phyloP scores from a whole-genome alignment of 1,284 basidiomycete species.

The Cystobasidium sp. region DNA sequence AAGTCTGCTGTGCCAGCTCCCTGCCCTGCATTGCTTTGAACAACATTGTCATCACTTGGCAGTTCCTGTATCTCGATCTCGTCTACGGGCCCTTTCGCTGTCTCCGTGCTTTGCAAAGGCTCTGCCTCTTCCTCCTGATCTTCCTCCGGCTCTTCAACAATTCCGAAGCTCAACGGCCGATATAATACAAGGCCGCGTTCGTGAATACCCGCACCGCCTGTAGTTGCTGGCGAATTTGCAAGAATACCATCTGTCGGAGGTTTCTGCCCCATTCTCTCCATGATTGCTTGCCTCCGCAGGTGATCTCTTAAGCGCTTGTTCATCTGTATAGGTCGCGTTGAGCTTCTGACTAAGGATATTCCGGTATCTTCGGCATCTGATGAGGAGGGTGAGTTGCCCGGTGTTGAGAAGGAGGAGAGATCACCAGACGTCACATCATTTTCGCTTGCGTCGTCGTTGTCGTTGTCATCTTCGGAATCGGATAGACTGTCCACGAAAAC shows the following conservation, averaged over 20 bases:
- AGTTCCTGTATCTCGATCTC: conserved; percentile 14
- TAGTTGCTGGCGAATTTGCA: conserved; percentile 1
- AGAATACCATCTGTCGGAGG: conserved; percentile 13
- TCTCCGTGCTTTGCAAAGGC: neutral
- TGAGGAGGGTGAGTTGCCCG: conserved; percentile 21
- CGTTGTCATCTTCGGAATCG: conserved; percentile 25
- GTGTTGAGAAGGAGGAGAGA: neutral
- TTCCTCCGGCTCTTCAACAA: conserved; percentile 31
- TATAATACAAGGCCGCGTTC: conserved; percentile 40
- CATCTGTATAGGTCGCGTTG: conserved; percentile 19
- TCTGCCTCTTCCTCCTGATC: neutral
- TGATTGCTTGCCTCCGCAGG: conserved; percentile 20
- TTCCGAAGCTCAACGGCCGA: conserved; percentile 30
- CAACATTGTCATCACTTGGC: neutral
- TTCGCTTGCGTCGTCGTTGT: neutral
- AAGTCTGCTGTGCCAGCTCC: neutral
- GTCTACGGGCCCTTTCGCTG: neutral
- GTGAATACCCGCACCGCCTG: conserved; percentile 21
- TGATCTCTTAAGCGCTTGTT: conserved; percentile 37
- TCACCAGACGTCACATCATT: neutral
- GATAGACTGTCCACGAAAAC: conserved; percentile 39
- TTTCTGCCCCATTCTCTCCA: conserved; percentile 8
- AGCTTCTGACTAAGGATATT: neutral
- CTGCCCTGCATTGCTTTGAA: neutral
- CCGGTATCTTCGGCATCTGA: conserved; percentile 6